Evolutionary conservation across 2,329 filamentous ascomycete species (phyloP), one percentile per base, ranked within the genome.

Genomic region (Botrytis sinoallii): DNA sequence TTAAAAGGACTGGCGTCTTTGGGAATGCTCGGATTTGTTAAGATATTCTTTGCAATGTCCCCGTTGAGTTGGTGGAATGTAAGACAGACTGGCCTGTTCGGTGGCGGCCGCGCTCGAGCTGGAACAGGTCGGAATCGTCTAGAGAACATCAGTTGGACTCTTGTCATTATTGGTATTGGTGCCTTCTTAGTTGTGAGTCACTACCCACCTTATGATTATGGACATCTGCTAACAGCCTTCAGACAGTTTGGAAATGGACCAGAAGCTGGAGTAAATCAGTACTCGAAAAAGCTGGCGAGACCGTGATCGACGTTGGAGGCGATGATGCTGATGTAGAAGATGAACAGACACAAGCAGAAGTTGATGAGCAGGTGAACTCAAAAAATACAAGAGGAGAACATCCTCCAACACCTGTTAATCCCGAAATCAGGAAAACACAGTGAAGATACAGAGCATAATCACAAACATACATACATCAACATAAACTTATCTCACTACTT

Each of bases 1-100:
- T 76, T 92, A 74, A 98, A 98, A 82, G 96, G 96, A 0, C 86
- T 98, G 77, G 91, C 95, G n/a, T 95, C 93, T 8, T 87, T 98
- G 68, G 96, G 96, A 12, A 84, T 98, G 10, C 84, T 98, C 29
- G 95, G 95, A 0, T 92, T 97, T 75, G 82, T 94, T 73, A 97
- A 97, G 83, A 91, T 92, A 42, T 85, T 97, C 70, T 83, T 97
- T 68, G 88, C 90, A 25, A 85, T 94, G 80, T 91, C 89, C 29
- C 90, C 95, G 2, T 94, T 91, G 84, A 88, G 93, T 71, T 94
- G 91, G 88, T 92, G 90, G 85, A 92, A 93, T 73, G 80, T 97
- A 65, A 88, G 94, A 38, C 85, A 86, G 59, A 88, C 87, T 60
- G 89, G 89, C 22, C 79, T 88, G 29, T 81, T 88, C 78, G 85